Conservation (phyloP, 2,329 filamentous ascomycete genomes). For the Colletotrichum navitas region DNA sequence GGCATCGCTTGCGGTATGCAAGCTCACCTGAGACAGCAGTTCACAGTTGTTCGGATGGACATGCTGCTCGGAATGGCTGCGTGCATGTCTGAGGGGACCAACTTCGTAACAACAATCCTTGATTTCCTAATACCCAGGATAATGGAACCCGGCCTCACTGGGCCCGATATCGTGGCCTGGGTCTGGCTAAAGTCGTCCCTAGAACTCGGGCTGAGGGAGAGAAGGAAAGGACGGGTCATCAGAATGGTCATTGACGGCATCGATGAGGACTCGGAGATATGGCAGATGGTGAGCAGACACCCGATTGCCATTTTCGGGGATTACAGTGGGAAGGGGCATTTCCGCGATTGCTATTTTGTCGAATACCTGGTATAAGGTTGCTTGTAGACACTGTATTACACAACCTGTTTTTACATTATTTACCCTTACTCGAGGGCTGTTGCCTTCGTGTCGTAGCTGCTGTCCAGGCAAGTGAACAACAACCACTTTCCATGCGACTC, state of each 20-base stretch:
- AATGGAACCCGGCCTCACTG: slow-evolving; percentile 10
- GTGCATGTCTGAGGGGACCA: slow-evolving; percentile 13
- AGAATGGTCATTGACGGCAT: slow-evolving; percentile 13
- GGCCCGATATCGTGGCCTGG: slow-evolving; percentile 22
- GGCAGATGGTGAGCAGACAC: slow-evolving; percentile 6
- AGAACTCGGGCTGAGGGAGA: slow-evolving; percentile 21
- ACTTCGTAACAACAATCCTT: slow-evolving; percentile 28
- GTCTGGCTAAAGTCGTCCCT: slow-evolving; percentile 5
- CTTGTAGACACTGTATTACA: too few relatives aligned
- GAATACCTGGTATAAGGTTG: background rate
- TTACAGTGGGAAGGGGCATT: slow-evolving; percentile 26
- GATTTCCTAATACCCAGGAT: slow-evolving; percentile 29
- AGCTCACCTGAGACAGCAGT: slow-evolving; percentile 18
- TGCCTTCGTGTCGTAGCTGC: too few relatives aligned
- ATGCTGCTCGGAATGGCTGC: slow-evolving; percentile 9
- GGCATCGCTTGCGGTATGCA: slow-evolving; percentile 34
- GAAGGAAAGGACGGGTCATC: slow-evolving; percentile 15
- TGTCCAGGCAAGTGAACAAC: too few relatives aligned
- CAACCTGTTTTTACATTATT: too few relatives aligned
- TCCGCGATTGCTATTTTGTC: slow-evolving; percentile 22
- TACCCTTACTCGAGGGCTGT: too few relatives aligned
- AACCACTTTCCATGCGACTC: too few relatives aligned
- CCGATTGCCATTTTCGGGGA: slow-evolving; percentile 27
- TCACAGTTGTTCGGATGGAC: slow-evolving; percentile 28
- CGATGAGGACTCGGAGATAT: slow-evolving; percentile 27